phyloP scores from a whole-genome alignment of 768 basidiomycete species.

The Amanita subjunquillea region DNA sequence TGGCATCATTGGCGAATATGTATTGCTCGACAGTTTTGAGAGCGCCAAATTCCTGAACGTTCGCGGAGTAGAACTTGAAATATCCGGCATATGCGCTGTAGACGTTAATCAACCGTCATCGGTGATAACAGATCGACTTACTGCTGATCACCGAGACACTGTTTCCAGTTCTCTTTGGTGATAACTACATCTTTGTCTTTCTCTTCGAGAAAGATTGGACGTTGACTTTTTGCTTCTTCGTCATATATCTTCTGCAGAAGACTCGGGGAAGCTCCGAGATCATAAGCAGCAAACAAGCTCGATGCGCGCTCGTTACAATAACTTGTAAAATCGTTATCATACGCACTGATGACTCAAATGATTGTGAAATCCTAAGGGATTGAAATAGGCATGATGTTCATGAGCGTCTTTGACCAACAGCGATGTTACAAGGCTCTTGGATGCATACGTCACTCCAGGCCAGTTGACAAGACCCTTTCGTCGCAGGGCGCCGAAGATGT shows the following conservation, averaged over 20 bases:
- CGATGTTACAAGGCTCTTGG: constrained; percentile 30
- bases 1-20: constrained; percentile 29
- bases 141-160: constrained; percentile 40
- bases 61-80: constrained; percentile 28
- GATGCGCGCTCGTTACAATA: background rate
- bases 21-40: constrained; percentile 34
- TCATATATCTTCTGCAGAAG: constrained; percentile 41
- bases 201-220: constrained; percentile 28
- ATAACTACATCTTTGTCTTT: constrained; percentile 25
- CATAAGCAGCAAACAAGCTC: constrained; percentile 46
- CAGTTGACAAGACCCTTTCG: constrained; percentile 32
- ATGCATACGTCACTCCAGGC: constrained; percentile 33
- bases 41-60: constrained; percentile 26
- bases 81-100: constrained; percentile 27
- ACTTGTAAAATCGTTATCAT: constrained; percentile 9
- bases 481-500: constrained; percentile 14
- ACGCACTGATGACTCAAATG: constrained; percentile 49
- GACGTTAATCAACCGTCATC: background rate
- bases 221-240: constrained; percentile 23
- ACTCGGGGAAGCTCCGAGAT: constrained; percentile 37
- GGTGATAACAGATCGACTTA: constrained; percentile 12
- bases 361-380: constrained; percentile 37
- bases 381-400: constrained; percentile 41
- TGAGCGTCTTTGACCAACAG: constrained; percentile 39
- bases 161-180: constrained; percentile 34